Base-by-base conservation (phyloP, 2,329 filamentous ascomycete species). In the Fonsecaea pugnacius region DNA sequence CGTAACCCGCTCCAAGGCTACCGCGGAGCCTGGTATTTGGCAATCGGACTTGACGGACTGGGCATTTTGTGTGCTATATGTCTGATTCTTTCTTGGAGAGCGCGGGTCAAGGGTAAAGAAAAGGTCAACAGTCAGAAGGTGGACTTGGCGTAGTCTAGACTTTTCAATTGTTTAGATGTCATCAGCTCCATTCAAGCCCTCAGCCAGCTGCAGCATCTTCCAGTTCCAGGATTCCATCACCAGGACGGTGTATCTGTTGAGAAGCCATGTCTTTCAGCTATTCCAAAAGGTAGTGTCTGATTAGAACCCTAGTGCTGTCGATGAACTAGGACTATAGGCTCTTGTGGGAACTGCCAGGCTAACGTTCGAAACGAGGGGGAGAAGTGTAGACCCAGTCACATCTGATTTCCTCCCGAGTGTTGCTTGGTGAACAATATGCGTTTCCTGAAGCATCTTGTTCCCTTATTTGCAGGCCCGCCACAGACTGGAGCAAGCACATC, bases 21-120 rank as follows among this genome's bases (percentile, higher is more conserved):
- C 62, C 72, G 78, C 1, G 74, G 72, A 14, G 78, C 78, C 1
- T 72, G 73, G 67, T 80, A 78, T 65, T 54, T 78, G 12, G 77
- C 72, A 3, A 72, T 78, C 18, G 78, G 77, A 3, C 67, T 79
- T 36, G 71, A 73, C 6, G 74, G 70, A 51, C 76, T 70, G 68
- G 69, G 40, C 64, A 48, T 62, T 10, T 32, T 62, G 30, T 40
- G 62, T 10, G 62, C 54, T 16, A 55, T 62, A 38, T 53, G 53
- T 40, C 53, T 67, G 16, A 58, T 64, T 40, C 43, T 67, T 12
- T 64, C 50, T n/a, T 58, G 56, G 56, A 59, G 56, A 53, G 43
- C 50, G 57, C 56, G 21, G 18, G 35, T 58, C 24, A 63, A 66
- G 51, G 63, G 50, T 30, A 65, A 62, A 48, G 43, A 65, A 59